Conservation (phyloP, 176 grass and related monocot genomes). For the Aechmea fasciata region DNA sequence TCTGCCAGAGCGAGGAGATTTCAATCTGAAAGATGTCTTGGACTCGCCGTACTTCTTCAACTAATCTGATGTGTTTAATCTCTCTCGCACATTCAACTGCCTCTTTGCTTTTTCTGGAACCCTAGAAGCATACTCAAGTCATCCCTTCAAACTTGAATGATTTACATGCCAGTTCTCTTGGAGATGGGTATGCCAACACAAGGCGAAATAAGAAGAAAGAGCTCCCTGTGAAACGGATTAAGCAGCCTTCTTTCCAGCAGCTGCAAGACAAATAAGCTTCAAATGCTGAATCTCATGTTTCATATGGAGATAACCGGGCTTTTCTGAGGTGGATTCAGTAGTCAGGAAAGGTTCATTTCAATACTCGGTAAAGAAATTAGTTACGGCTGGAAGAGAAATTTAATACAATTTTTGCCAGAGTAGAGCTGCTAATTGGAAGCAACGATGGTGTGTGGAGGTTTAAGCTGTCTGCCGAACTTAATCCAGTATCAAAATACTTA, state of each 20-base stretch:
- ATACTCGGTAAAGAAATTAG: not conserved
- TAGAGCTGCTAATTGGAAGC: too few species aligned
- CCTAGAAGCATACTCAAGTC: not conserved
- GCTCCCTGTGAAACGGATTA: not conserved
- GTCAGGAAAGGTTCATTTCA: not conserved
- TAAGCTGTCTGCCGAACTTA: too few species aligned
- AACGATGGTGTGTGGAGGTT: too few species aligned
- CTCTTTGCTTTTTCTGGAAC: constrained; percentile 10
- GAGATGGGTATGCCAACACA: not conserved
- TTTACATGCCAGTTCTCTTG: not conserved
- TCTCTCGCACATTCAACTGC: not conserved
- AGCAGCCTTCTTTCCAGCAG: too few species aligned
- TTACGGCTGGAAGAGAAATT: too few species aligned
- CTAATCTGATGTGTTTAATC: constrained; percentile 14
- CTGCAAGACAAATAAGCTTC: not conserved
- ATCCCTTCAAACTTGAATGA: not conserved
- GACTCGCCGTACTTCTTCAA: constrained; percentile 89
- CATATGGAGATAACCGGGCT: not conserved
- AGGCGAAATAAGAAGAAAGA: not conserved
- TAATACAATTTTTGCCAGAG: too few species aligned
- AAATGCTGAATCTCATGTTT: not conserved
- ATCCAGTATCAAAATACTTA: too few species aligned
- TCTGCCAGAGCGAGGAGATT: constrained; percentile 84
- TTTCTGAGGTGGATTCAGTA: not conserved
- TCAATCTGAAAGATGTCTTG: constrained; percentile 75